A percentile compares a stretch with the other conserved stretches of the same genome.
Conservation (phyloP, 176 grass and related monocot species). For the Musa beccarii region DNA sequence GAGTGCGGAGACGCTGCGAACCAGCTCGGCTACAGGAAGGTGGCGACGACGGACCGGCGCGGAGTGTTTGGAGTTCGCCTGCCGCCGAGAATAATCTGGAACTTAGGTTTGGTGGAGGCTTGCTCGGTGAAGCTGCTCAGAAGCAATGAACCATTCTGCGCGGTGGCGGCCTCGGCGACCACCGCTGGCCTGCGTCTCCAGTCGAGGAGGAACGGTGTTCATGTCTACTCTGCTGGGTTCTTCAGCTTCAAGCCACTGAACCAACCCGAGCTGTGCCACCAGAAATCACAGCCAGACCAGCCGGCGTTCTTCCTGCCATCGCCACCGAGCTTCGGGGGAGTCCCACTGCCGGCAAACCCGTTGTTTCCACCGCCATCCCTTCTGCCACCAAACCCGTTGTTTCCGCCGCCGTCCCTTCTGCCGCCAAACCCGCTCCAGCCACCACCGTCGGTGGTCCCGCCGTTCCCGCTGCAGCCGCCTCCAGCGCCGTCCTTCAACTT, state of each 20-base stretch:
- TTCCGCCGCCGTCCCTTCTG: background rate
- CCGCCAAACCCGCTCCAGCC: conserved; percentile 11
- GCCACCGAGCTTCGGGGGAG: background rate
- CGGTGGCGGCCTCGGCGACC: background rate
- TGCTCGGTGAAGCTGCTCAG: conserved; percentile 10
- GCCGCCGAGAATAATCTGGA: background rate
- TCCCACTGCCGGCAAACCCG: background rate
- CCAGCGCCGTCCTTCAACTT: background rate
- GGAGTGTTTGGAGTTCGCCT: conserved; percentile 14
- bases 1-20: background rate
- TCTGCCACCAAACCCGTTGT: background rate
- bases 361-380: background rate
- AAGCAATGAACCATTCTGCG: conserved; percentile 1
- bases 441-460: background rate
- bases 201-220: background rate
- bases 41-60: background rate
- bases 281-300: background rate
- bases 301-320: conserved; percentile 3
- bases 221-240: conserved; percentile 1
- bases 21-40: background rate
- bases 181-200: background rate
- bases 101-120: background rate
- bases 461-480: conserved; percentile 1
- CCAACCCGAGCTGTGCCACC: background rate
- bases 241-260: conserved; percentile 3